phyloP scores from a whole-genome alignment of 176 grass and related monocot genomes.

The Raddia distichophylla region DNA sequence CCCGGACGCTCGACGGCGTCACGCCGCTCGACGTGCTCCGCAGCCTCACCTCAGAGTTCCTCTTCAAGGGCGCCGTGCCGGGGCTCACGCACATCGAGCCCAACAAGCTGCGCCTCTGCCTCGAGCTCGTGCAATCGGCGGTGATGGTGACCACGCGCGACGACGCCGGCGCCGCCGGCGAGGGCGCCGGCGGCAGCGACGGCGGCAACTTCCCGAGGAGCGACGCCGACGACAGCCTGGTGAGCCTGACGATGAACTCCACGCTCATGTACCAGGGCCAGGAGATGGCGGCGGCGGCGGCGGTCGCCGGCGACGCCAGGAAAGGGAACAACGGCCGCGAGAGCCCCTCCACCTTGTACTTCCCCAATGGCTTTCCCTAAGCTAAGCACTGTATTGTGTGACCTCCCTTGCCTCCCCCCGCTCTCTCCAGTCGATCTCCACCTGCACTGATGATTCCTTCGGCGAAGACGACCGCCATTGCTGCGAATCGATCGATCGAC shows the following conservation, averaged over 20 bases:
- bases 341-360: constrained; percentile 65
- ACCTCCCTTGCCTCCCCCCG: not conserved
- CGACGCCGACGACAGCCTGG: constrained; percentile 75
- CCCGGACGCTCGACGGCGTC: constrained; percentile 75
- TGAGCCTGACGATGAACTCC: constrained; percentile 84
- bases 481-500: not conserved
- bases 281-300: constrained; percentile 57
- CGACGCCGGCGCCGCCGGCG: constrained; percentile 44
- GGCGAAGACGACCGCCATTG: not conserved
- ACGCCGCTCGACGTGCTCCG: constrained; percentile 89
- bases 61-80: constrained; percentile 95
- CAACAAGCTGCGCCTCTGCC: constrained; percentile 93
- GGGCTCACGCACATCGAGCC: constrained; percentile 91
- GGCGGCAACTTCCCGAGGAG: constrained; percentile 31
- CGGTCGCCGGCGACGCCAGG: constrained; percentile 37
- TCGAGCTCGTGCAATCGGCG: constrained; percentile 94
- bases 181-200: constrained; percentile 38
- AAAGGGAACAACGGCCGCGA: constrained; percentile 57
- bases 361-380: constrained; percentile 71
- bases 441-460: constrained; percentile 6
- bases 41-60: constrained; percentile 94
- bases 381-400: not conserved
- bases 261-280: constrained; percentile 77
- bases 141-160: constrained; percentile 86
- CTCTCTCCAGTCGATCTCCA: not conserved